Base-by-base conservation (phyloP, 768 basidiomycete genomes). In the Lactifluus rugatus region DNA sequence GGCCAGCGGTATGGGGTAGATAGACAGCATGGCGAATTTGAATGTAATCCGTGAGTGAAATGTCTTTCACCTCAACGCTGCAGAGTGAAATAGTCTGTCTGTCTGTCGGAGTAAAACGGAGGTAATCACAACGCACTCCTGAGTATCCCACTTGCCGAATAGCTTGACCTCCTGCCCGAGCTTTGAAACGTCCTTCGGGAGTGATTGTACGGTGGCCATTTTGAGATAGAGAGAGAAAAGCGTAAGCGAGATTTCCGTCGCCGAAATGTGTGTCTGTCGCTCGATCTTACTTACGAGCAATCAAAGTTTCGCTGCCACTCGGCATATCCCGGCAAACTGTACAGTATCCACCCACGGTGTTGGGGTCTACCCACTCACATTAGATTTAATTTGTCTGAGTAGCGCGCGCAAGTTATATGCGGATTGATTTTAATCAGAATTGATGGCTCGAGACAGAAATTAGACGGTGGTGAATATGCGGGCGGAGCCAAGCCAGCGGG, bases 41-140 rank as follows among this genome's bases (percentile, higher is more conserved):
- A 75, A 99, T 96, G 85, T 99, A 98, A 76, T 99, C 96, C 58
- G 90, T 89, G 68, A 99, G 76, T 66, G 96, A 99, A 75, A 99
- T 98, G 70, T 99, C 96, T 78, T 96, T 96, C 71, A 97, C 93
- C 74, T 97, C 95, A 68, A 97, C 89, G 73, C 93, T 95, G 66
- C 42, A 63, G 8, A 14, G 32, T 26, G 28, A 21, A 36, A 14
- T 6, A 26, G 32, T 62, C 25, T 47, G 21, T 32, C n/a, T 23
- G 19, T 25, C 39, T 26, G 21, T 47, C 48, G 14, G 28, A 48
- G 36, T 7, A 45, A 14, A 26, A 50, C 7, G 44, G 19, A 28
- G 42, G 17, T 34, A 46, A 17, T 32, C 5, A 6, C 6, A 26
- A 81, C 92, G 75, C 80, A 96, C 94, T 93, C 93, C 71, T 92